These are phyloP conservation scores for Periconia sp. DNA, from an alignment of 2,329 filamentous ascomycete species.

Conservation along the genomic window DNA sequence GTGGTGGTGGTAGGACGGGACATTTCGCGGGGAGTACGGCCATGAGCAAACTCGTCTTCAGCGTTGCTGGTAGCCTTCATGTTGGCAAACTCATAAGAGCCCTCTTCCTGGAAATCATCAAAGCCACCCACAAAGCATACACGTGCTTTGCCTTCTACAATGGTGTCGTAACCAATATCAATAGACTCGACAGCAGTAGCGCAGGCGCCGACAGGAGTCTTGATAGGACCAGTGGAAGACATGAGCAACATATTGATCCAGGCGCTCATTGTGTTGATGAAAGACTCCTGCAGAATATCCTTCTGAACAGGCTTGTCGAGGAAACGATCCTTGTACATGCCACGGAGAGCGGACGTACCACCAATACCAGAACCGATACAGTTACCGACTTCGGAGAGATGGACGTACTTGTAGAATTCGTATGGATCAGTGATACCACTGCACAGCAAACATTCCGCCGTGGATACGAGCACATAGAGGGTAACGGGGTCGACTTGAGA, in stretches of 20 bases:
- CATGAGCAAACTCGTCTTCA: conserved; percentile 92
- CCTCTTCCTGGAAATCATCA: conserved; percentile 98
- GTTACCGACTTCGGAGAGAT: conserved; percentile 97
- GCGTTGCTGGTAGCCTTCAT: conserved; percentile 99
- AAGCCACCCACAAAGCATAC: conserved; percentile 98
- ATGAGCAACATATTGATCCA: conserved; percentile 99
- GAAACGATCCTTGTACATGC: conserved; percentile 98
- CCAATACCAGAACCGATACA: conserved; percentile 98
- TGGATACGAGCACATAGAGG: conserved; percentile 90
- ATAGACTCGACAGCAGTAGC: conserved; percentile 96
- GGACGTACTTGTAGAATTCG: conserved; percentile 99
- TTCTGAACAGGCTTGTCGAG: conserved; percentile 97
- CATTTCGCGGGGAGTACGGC: conserved; percentile 95
- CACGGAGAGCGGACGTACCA: conserved; percentile 85
- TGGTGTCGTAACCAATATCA: conserved; percentile 97
- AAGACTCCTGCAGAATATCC: conserved; percentile 97
- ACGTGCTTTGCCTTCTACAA: conserved; percentile 95
- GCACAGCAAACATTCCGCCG: conserved; percentile 85
- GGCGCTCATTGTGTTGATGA: conserved; percentile 99
- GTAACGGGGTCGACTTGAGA: conserved; percentile 96
- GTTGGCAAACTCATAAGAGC: conserved; percentile 99
- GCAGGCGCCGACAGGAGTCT: conserved; percentile 96
- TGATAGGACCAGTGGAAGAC: conserved; percentile 96
- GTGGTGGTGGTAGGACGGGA: conserved; percentile 96
- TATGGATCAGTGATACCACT: conserved; percentile 98